Conservation (phyloP, 1,284 basidiomycete genomes). For the Malassezia pachydermatis region DNA sequence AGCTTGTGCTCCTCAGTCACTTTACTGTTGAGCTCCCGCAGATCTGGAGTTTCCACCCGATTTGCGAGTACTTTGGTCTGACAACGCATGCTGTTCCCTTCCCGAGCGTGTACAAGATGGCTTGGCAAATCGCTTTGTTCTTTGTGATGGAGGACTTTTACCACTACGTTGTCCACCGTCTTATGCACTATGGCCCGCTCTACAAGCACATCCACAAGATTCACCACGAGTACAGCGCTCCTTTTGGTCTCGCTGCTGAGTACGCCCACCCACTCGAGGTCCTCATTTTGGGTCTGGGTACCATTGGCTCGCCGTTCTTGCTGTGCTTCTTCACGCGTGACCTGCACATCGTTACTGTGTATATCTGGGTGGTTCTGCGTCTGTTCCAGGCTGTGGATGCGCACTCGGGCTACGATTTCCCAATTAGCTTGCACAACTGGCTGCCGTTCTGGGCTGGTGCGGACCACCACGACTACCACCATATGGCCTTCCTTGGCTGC, state of each 20-base stretch:
- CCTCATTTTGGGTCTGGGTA: slow-evolving; percentile 74
- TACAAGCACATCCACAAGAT: slow-evolving; percentile 96
- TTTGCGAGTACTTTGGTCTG: slow-evolving; percentile 82
- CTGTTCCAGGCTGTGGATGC: slow-evolving; percentile 96
- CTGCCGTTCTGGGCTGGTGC: slow-evolving; percentile 97
- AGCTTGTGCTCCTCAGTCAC: slow-evolving; percentile 85
- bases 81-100: slow-evolving; percentile 85
- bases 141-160: slow-evolving; percentile 94
- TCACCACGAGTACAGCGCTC: slow-evolving; percentile 90
- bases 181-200: slow-evolving; percentile 75
- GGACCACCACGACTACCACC: slow-evolving; percentile 69
- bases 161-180: slow-evolving; percentile 70
- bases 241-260: slow-evolving; percentile 93
- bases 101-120: slow-evolving; percentile 52
- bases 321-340: slow-evolving; percentile 59
- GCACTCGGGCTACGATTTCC: slow-evolving; percentile 75
- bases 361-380: slow-evolving; percentile 83
- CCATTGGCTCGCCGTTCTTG: slow-evolving; percentile 75
- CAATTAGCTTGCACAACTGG: slow-evolving; percentile 78
- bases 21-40: slow-evolving; percentile 90
- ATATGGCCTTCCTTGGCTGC: slow-evolving; percentile 43
- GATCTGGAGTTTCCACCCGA: slow-evolving; percentile 93
- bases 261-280: slow-evolving; percentile 93
- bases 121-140: slow-evolving; percentile 75
- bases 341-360: slow-evolving; percentile 77